Evolutionary conservation across 768 basidiomycete species (phyloP).

Genomic region (Favolaschia claudopus): DNA sequence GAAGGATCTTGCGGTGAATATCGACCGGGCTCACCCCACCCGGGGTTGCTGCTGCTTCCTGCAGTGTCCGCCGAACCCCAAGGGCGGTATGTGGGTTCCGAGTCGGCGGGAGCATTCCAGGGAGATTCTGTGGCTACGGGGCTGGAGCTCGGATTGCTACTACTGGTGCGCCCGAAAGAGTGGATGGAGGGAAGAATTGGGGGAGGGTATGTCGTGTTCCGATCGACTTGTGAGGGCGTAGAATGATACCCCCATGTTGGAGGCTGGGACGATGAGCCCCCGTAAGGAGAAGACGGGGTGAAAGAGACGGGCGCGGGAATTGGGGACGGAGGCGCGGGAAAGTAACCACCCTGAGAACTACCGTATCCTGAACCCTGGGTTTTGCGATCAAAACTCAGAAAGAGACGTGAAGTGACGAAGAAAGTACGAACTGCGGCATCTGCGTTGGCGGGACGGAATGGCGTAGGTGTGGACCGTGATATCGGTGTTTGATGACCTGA

Average conservation of each 20-base stretch:
- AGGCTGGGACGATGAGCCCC: slow-evolving; percentile 48
- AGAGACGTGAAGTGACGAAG: slow-evolving; percentile 40
- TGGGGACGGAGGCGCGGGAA: slow-evolving; percentile 49
- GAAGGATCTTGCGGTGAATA: slow-evolving; percentile 49
- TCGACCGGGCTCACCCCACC: slow-evolving; percentile 34
- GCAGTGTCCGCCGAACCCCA: slow-evolving; percentile 58
- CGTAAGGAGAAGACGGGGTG: slow-evolving; percentile 49
- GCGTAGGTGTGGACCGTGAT: slow-evolving; percentile 55
- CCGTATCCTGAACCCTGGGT: slow-evolving; percentile 46
- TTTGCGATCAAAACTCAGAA: not conserved
- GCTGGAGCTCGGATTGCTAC: slow-evolving; percentile 23
- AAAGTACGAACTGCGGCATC: slow-evolving; percentile 52
- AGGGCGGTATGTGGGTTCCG: slow-evolving; percentile 50
- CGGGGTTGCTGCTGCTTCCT: slow-evolving; percentile 35
- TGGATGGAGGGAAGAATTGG: slow-evolving; percentile 63
- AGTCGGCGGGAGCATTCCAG: too few species aligned
- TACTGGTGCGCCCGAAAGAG: slow-evolving; percentile 57
- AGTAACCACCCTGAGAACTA: slow-evolving; percentile 52
- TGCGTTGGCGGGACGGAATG: too few species aligned
- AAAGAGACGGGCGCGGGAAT: slow-evolving; percentile 50
- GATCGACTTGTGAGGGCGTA: slow-evolving; percentile 47
- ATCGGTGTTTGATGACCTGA: slow-evolving; percentile 57
- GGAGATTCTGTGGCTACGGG: too few species aligned
- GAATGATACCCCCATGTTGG: slow-evolving; percentile 65
- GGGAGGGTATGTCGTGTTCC: slow-evolving; percentile 55